These are phyloP conservation scores for Hysterium pulicare DNA, from an alignment of 2,329 filamentous ascomycete species.

Conservation along the genomic window DNA sequence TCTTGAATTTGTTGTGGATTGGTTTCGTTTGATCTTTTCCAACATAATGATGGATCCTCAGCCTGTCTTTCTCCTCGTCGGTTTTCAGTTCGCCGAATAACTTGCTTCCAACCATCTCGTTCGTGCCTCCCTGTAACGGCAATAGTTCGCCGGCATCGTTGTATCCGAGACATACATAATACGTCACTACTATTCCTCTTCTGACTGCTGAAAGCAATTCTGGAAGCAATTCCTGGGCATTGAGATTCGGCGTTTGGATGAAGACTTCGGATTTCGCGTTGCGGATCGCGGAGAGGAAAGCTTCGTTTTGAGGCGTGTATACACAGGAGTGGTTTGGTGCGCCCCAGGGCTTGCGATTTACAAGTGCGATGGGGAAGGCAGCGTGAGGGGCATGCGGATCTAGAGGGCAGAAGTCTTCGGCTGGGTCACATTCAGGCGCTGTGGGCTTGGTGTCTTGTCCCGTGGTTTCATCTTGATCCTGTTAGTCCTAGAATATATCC, in stretches of 20 bases:
- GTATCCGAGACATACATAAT: slow-evolving; percentile 74
- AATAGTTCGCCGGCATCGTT: slow-evolving; percentile 75
- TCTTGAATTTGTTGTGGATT: slow-evolving; percentile 63
- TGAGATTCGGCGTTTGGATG: slow-evolving; percentile 75
- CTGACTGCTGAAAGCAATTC: slow-evolving; percentile 63
- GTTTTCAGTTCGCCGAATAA: slow-evolving; percentile 58
- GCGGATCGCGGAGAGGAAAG: slow-evolving; percentile 66
- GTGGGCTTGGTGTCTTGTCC: slow-evolving; percentile 50
- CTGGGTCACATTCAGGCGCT: slow-evolving; percentile 52
- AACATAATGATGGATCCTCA: slow-evolving; percentile 67
- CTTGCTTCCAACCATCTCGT: slow-evolving; percentile 64
- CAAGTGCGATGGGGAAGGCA: slow-evolving; percentile 67
- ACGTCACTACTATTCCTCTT: slow-evolving; percentile 64
- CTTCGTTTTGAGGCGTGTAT: slow-evolving; percentile 70
- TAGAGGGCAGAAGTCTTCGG: slow-evolving; percentile 64
- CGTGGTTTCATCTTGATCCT: slow-evolving; percentile 54
- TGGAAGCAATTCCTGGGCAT: slow-evolving; percentile 64
- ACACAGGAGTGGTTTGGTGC: slow-evolving; percentile 58
- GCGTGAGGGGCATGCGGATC: slow-evolving; percentile 53
- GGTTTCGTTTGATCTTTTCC: slow-evolving; percentile 69
- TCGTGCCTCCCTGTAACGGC: slow-evolving; percentile 71
- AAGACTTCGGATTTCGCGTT: slow-evolving; percentile 65
- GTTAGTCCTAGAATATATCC: not conserved
- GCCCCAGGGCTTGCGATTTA: slow-evolving; percentile 66
- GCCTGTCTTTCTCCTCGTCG: slow-evolving; percentile 45